A percentile compares a stretch with the other conserved stretches of the same genome.
phyloP scores from a whole-genome alignment of 2,329 filamentous ascomycete genomes.

The Aspergillus novofumigatus region DNA sequence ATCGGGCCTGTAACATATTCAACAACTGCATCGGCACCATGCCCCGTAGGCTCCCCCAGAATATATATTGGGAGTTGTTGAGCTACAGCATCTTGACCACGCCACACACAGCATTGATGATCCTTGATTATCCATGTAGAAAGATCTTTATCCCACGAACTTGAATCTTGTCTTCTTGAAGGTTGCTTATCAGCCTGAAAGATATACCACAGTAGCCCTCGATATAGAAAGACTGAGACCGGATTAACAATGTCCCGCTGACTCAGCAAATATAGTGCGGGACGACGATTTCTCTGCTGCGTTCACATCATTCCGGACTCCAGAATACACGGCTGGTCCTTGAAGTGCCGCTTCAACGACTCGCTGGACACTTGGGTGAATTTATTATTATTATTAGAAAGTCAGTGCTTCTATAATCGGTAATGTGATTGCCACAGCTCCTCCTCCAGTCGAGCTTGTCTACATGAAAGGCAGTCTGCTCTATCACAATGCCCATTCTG shows the following conservation, averaged over 20 bases:
- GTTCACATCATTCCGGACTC: constrained; percentile 40
- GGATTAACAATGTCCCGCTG: neutral
- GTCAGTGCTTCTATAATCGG: constrained; percentile 3
- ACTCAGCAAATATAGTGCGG: constrained; percentile 9
- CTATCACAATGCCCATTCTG: neutral
- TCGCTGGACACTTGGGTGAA: constrained; percentile 18
- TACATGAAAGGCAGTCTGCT: neutral
- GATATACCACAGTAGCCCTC: neutral
- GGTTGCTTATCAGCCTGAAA: neutral
- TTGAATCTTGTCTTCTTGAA: neutral
- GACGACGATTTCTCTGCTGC: constrained; percentile 35
- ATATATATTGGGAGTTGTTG: too few relatives aligned
- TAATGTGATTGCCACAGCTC: neutral
- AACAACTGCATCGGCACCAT: too few relatives aligned
- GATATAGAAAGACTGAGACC: neutral
- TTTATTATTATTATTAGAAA: constrained; percentile 14
- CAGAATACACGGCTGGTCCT: constrained; percentile 42
- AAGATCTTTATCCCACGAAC: neutral
- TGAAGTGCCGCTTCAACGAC: constrained; percentile 29
- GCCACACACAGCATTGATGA: too few relatives aligned
- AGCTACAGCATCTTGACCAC: too few relatives aligned
- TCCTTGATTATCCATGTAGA: too few relatives aligned
- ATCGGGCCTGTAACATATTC: too few relatives aligned
- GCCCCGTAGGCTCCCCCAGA: too few relatives aligned
- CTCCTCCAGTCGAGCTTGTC: neutral